Conservation (phyloP, 2,329 filamentous ascomycete genomes). For the Cladobotryum mycophilum region DNA sequence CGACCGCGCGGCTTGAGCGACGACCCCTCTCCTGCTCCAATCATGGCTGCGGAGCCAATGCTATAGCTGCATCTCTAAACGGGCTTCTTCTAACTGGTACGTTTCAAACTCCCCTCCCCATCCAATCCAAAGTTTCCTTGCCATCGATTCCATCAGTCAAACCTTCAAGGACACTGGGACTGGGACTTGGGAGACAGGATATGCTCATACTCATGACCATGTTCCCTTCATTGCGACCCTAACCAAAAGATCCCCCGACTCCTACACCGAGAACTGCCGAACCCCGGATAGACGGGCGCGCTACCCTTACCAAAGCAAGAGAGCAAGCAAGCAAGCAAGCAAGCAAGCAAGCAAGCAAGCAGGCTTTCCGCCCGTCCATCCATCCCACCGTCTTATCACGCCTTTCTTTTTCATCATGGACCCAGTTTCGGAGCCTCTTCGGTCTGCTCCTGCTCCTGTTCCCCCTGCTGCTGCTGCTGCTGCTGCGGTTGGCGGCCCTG, state of each 20-base stretch:
- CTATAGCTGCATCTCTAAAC: too few species aligned
- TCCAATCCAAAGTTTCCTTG: not conserved
- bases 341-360: not conserved
- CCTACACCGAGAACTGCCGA: constrained; percentile 11
- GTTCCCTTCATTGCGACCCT: not conserved
- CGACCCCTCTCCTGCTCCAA: too few species aligned
- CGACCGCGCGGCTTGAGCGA: too few species aligned
- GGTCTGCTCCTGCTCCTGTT: constrained; percentile 17
- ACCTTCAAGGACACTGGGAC: too few species aligned
- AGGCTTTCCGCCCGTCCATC: not conserved
- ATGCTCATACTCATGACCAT: not conserved
- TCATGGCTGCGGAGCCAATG: too few species aligned
- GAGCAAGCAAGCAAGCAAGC: too few species aligned
- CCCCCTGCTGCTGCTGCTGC: not conserved
- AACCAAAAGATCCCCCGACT: constrained; percentile 8
- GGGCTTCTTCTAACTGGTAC: too few species aligned
- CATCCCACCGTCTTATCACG: not conserved
- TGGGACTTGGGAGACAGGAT: not conserved
- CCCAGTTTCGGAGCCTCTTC: constrained; percentile 28
- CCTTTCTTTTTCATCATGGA: constrained; percentile 17
- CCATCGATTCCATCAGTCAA: not conserved
- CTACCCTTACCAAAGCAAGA: not conserved
- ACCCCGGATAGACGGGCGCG: constrained; percentile 4
- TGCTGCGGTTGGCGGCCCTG: not conserved
- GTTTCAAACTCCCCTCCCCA: too few species aligned